A percentile compares a stretch with the other conserved stretches of the same genome.
Conservation (phyloP, 2,329 filamentous ascomycete species). For the Lecanicillium sp. region DNA sequence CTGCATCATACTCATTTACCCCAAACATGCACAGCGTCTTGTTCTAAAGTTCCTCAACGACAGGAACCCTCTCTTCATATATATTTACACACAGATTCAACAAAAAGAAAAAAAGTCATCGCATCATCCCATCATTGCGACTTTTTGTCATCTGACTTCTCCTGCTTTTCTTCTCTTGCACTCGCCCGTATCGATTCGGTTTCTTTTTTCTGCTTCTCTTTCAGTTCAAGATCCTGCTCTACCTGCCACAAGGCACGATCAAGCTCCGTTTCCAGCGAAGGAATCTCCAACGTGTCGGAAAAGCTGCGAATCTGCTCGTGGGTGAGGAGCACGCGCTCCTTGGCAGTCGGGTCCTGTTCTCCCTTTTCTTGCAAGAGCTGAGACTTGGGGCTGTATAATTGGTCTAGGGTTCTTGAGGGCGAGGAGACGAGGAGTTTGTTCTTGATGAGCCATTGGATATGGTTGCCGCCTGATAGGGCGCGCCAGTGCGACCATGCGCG, state of each 20-base stretch:
- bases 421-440: constrained; percentile 60
- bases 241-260: constrained; percentile 73
- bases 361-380: constrained; percentile 12
- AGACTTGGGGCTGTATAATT: constrained; percentile 54
- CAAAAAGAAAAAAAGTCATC: no score
- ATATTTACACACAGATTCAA: no score
- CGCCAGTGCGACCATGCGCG: constrained; percentile 88
- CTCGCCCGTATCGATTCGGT: constrained; percentile 4
- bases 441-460: constrained; percentile 72
- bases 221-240: constrained; percentile 37
- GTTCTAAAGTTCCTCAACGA: no score
- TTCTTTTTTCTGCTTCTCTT: constrained; percentile 25
- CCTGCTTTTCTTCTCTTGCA: no score
- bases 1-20: no score
- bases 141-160: no score
- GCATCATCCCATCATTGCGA: no score
- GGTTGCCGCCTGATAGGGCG: constrained; percentile 74
- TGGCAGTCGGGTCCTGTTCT: constrained; percentile 13
- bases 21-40: no score
- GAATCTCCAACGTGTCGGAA: constrained; percentile 54
- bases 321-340: constrained; percentile 34
- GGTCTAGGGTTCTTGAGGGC: constrained; percentile 63
- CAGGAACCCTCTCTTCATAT: no score
- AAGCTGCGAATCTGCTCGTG: constrained; percentile 47
- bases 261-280: constrained; percentile 63